A percentile compares a stretch with the other conserved stretches of the same genome.
Conservation (phyloP, 495 filamentous ascomycete genomes). For the Parathielavia hyrcaniae region DNA sequence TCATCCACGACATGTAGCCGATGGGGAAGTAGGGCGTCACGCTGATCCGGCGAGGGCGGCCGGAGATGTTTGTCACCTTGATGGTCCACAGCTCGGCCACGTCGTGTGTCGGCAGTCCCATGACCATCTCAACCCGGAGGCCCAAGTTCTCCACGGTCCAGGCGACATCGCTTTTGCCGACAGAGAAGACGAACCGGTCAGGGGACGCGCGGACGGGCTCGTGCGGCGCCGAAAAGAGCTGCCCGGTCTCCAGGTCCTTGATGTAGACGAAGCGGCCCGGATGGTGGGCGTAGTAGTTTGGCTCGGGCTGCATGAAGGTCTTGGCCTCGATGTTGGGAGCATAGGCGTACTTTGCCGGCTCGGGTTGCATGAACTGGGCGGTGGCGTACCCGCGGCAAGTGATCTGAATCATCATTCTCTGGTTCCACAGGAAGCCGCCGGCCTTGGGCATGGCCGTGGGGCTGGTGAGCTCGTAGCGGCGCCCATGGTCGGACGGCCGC, state of each 20-base stretch:
- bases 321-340: constrained; percentile 51
- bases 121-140: constrained; percentile 49
- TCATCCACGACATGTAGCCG: constrained; percentile 58
- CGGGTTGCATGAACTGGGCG: constrained; percentile 55
- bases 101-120: constrained; percentile 47
- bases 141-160: constrained; percentile 49
- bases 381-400: constrained; percentile 53
- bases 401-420: constrained; percentile 55
- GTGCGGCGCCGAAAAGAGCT: constrained; percentile 50
- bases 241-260: constrained; percentile 50
- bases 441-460: constrained; percentile 53
- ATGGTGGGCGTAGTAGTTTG: constrained; percentile 54
- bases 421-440: constrained; percentile 53
- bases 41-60: constrained; percentile 41
- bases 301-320: constrained; percentile 57
- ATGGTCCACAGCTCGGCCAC: constrained; percentile 53
- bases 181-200: constrained; percentile 49
- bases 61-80: constrained; percentile 47
- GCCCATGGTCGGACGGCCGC: constrained; percentile 44
- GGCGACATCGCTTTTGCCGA: constrained; percentile 48
- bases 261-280: constrained; percentile 54
- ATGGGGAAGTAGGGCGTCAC: constrained; percentile 53
- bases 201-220: constrained; percentile 48
- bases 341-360: constrained; percentile 52
- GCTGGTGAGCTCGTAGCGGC: constrained; percentile 50